Conservation (phyloP, 75 land plant species). For the Chamaecyparis obtusa region DNA sequence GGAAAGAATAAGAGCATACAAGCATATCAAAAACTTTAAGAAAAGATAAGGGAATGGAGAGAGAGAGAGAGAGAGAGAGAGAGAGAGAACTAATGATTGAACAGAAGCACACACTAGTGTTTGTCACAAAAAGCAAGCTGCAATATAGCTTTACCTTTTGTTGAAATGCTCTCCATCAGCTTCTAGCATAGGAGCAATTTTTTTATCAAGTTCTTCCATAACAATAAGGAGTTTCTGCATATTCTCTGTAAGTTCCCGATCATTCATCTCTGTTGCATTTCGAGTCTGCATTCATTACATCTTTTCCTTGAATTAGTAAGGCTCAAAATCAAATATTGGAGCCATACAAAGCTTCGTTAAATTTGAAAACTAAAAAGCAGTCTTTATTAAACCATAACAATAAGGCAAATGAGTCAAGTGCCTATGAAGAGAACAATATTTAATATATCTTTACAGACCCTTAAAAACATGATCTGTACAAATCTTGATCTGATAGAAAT, state of each 20-base stretch:
- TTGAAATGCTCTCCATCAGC: constrained; percentile 93
- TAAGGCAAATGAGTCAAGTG: not conserved
- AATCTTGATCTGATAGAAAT: not conserved
- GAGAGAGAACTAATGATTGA: not conserved
- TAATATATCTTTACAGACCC: not conserved
- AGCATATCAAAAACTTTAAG: not conserved
- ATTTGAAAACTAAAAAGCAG: not conserved
- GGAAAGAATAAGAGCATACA: not conserved
- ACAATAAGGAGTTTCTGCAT: constrained; percentile 89
- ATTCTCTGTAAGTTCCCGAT: constrained; percentile 71
- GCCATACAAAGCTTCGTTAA: not conserved
- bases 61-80: no score
- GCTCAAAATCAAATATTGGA: not conserved
- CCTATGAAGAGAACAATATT: not conserved
- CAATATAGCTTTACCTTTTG: constrained; percentile 49
- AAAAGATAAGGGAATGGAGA: no score
- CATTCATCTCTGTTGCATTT: constrained; percentile 75
- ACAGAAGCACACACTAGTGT: not conserved
- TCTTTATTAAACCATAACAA: not conserved
- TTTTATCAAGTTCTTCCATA: constrained; percentile 80
- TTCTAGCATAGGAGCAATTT: constrained; percentile 91
- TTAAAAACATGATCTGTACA: not conserved
- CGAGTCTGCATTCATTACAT: constrained; percentile 46
- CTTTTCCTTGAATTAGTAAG: constrained; percentile 1
- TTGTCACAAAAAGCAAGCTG: not conserved